Evolutionary conservation across 2,329 filamentous ascomycete genomes (phyloP), one percentile per base, ranked within the genome.

Genomic region (Oidium heveae): DNA sequence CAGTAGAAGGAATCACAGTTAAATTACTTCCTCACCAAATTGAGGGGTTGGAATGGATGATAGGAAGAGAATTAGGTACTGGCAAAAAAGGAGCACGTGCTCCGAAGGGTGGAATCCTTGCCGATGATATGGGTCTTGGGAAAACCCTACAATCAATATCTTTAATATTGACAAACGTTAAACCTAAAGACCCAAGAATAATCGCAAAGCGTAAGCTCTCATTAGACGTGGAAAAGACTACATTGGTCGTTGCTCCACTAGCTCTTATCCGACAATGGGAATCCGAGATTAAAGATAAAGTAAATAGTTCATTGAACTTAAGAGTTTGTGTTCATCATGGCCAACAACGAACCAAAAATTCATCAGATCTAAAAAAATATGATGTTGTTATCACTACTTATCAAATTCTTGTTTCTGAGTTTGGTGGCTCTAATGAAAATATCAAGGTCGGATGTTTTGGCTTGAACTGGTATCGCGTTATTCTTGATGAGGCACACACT

Each of bases 191-290:
- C 56, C 73, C 75, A 46, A 73, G 76, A 16, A 70, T 73, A 5
- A 71, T 75, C 39, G 71, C 71, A 0, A 76, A 81, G 69, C 82
- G 80, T 64, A 84, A 81, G 65, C 72, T 83, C n/a, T 77, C 79
- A 18, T 74, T 77, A 7, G 73, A 74, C 8, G 71, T 88, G 24
- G 79, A 82, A 60, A 88, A 84, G 64, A 79, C 80, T 10, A 98
- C 91, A 0, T 72, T 98, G 12, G 87, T 98, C 8, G 85, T 98
- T 53, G 91, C 91, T 1, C 91, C 91, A 0, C 70, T 98, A 33
- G 89, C 91, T 7, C 72, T 98, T 47, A 96, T 98, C 69, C 84
- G 91, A 61, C 91, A 98, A 67, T 98, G 91, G 91, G 91, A 98
- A 68, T 73, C 80, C 1, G 91, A 98, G 66, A 86, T 98, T 64